Evolutionary conservation across 495 filamentous ascomycete species (phyloP), one percentile per base, ranked within the genome.

Genomic region (Tuber calosporum): DNA sequence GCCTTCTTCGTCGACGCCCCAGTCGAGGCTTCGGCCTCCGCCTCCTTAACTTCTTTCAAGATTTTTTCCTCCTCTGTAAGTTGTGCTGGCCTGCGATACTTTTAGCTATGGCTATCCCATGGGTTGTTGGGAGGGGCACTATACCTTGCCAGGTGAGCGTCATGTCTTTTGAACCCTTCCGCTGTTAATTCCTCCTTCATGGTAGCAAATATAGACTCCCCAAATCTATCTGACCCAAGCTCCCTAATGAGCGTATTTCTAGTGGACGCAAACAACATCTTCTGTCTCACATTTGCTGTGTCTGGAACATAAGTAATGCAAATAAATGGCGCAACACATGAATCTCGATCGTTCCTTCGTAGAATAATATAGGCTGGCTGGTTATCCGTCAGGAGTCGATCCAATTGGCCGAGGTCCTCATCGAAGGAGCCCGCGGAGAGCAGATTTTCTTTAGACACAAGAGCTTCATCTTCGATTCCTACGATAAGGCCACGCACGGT

Each of bases 231-330:
- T 34, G 88, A 89, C 67, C 95, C 95, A 22, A 99, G 86, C 84
- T 97, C 94, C 62, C 94, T 87, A 58, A 90, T 85, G 17, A 99
- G 86, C 0, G 93, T 94, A 71, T 94, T 85, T 53, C 93, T 88
- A 26, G 95, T 97, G 58, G 91, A 88, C 43, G 95, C 94, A 83
- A 97, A 97, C 69, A 99, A 88, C 86, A 93, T 98, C 87, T 99
- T 99, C 77, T 94, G 90, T 58, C 95, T 90, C 53, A 99, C 95
- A 26, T 91, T 91, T 7, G 95, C 94, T 71, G 90, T 83, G 81
- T 93, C 92, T 4, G 95, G 95, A 66, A 99, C 92, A 82, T 97
- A 97, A 41, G 95, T 94, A 66, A 97, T 84, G 67, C 91, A 91
- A 70, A 93, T 83, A 74, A 95, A 89, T 26, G 83, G 79, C 72